Base-by-base conservation (phyloP, 768 basidiomycete species). In the Hypholoma fasciculare region DNA sequence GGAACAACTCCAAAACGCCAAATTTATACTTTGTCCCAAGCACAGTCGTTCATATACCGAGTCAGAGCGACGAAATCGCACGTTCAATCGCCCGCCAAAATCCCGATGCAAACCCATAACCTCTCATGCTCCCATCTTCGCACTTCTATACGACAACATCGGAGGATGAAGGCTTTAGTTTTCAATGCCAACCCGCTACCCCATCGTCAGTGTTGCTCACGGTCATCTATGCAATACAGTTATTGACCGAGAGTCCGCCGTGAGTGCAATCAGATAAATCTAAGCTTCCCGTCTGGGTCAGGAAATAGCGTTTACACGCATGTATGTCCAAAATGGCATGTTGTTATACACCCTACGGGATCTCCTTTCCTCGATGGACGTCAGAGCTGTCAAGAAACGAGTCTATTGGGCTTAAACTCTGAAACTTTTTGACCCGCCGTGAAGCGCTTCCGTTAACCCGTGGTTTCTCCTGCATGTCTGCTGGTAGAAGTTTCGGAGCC, bases 101-200 rank as follows among this genome's bases (percentile, higher is more conserved):
- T 58, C 49, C 63, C 66, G 63, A 63, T 27, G 26, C 56, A 64
- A 63, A 55, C 57, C 62, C 61, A 52, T 46, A 44, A 19, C 9
- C 36, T 16, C 58, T 43, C 60, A 62, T 55, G 52, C 19, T 44
- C 3, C 56, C 40, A 20, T 43, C 34, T 52, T 47, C 19, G 20
- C 50, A 27, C 56, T 52, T 62, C 59, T 57, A 49, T 13, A 56
- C 47, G 30, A 42, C 16, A 16, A 57, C 52, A 42, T 54, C 58
- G 51, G 59, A 47, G 53, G 46, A 50, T 62, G 60, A 27, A 52
- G 38, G 49, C 51, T 36, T 44, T 27, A 17, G 1, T 44, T 38
- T 47, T 7, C 6, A 54, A 20, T n/a, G 30, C 26, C 23, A 26
- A 49, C 19, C 9, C 30, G 9, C 30, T 34, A 34, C 30, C 48